Percentiles rank a stretch among this genome's conserved stretches.
phyloP scores from a whole-genome alignment of 257 asterid species.

The Solanum arcanum region DNA sequence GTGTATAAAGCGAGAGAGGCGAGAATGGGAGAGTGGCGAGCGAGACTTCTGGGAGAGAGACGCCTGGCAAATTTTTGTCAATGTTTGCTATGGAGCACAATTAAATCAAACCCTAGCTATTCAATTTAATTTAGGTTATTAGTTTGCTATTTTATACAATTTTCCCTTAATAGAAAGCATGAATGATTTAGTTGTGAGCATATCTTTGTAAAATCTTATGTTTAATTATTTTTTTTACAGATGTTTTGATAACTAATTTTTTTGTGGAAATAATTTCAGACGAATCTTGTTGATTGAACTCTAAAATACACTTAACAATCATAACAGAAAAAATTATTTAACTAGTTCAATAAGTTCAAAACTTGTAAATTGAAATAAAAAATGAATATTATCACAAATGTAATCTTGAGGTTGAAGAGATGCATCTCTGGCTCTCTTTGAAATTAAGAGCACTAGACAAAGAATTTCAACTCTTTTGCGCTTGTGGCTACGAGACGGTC shows the following conservation, averaged over 20 bases:
- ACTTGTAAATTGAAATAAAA: not conserved
- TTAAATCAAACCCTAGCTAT: too few species aligned
- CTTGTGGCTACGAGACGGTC: too few species aligned
- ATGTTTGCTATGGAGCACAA: too few species aligned
- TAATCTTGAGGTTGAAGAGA: not conserved
- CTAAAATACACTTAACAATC: not conserved
- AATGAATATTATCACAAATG: not conserved
- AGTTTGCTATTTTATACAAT: too few species aligned
- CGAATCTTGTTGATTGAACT: not conserved
- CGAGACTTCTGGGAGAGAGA: too few species aligned
- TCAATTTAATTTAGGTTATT: too few species aligned
- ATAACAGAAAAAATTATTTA: too few species aligned
- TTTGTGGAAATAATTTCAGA: not conserved
- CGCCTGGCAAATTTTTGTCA: too few species aligned
- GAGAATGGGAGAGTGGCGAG: too few species aligned
- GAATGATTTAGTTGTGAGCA: not conserved
- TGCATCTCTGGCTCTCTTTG: not conserved
- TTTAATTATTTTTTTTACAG: accelerated
- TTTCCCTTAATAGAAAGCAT: not conserved
- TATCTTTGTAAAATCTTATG: not conserved
- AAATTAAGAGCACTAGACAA: too few species aligned
- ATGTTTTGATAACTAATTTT: accelerated
- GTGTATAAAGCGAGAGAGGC: too few species aligned
- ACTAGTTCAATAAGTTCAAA: not conserved
- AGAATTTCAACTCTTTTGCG: too few species aligned